phyloP scores from a whole-genome alignment of 2,329 filamentous ascomycete genomes.

The Colletotrichum echinochloae region DNA sequence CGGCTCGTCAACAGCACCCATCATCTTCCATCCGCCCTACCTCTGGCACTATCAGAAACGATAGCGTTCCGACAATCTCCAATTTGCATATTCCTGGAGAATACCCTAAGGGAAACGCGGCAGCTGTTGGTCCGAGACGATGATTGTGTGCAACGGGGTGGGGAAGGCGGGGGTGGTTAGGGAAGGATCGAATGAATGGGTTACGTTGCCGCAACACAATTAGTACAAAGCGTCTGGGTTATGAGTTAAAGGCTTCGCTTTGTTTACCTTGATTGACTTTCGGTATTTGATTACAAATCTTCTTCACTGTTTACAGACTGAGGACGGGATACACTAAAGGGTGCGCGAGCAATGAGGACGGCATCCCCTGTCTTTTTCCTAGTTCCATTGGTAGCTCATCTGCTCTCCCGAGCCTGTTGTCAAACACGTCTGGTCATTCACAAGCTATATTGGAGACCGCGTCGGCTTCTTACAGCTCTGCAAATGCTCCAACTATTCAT shows the following conservation, averaged over 20 bases:
- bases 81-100: constrained; percentile 78
- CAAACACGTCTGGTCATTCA: background rate
- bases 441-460: background rate
- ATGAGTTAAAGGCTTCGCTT: background rate
- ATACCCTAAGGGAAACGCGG: constrained; percentile 60
- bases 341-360: background rate
- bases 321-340: background rate
- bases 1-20: constrained; percentile 17
- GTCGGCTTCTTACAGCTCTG: background rate
- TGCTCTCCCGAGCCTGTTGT: background rate
- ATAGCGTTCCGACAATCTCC: constrained; percentile 68
- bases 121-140: constrained; percentile 4
- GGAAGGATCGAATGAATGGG: background rate
- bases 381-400: background rate
- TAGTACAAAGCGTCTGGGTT: background rate
- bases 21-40: constrained; percentile 44
- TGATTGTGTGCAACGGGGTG: background rate
- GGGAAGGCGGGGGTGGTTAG: background rate
- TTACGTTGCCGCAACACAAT: background rate
- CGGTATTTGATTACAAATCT: background rate
- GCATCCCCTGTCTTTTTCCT: background rate
- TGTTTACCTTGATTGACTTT: background rate
- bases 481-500: background rate
- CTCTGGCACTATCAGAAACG: constrained; percentile 48
- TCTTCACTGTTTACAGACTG: background rate